Conservation (phyloP, 306 rosid species). For the Acacia melanoxylon region DNA sequence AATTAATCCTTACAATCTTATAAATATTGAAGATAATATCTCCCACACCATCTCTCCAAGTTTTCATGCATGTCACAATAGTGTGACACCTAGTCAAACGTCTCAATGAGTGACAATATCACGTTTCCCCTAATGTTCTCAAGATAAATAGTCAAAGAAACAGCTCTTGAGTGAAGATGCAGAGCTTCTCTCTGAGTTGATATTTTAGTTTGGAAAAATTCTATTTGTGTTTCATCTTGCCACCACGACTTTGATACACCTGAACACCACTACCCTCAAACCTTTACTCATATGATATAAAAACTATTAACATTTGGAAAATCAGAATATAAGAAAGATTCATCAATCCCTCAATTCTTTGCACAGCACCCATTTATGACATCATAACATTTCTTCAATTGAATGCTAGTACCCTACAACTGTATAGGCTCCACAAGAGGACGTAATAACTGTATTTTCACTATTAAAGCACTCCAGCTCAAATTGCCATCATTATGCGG, state of each 20-base stretch:
- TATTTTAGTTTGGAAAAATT: slow-evolving; percentile 7
- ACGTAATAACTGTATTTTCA: slow-evolving; percentile 12
- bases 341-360: slow-evolving; percentile 12
- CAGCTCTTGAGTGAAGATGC: neutral
- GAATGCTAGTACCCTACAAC: neutral
- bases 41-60: neutral
- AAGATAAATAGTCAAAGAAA: slow-evolving; percentile 12
- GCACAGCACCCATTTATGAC: neutral
- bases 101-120: slow-evolving; percentile 16
- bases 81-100: neutral
- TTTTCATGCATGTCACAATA: neutral
- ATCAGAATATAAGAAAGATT: neutral
- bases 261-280: neutral
- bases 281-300: neutral
- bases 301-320: neutral
- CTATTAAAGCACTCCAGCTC: slow-evolving; percentile 3
- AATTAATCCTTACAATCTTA: neutral
- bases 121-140: neutral
- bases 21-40: slow-evolving; percentile 11
- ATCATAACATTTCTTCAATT: slow-evolving; percentile 5
- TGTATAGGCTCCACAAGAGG: neutral
- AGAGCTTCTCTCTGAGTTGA: neutral
- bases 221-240: slow-evolving; percentile 13
- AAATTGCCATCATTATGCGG: neutral
- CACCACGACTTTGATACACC: neutral